These are phyloP conservation scores for Pilobolus umbonatus DNA, from an alignment of 192 early-diverging fungal genomes.

Conservation along the genomic window DNA sequence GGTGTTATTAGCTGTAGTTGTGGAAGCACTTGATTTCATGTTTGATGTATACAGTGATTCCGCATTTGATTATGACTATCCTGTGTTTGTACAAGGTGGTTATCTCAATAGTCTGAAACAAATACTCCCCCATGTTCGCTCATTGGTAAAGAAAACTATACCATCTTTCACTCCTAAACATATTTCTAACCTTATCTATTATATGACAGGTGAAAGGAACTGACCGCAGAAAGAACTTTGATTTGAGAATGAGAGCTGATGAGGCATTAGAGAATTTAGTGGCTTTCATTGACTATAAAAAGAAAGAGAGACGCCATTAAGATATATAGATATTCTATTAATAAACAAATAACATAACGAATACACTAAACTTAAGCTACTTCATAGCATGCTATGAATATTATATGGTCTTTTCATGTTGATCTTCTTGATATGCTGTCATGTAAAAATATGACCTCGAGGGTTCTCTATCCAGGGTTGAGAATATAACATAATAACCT, in stretches of 20 bases:
- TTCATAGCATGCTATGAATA: too few relatives aligned
- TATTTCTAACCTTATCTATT: neutral
- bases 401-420: too few relatives aligned
- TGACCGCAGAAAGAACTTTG: constrained; percentile 65
- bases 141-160: constrained; percentile 39
- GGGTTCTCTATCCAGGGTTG: too few relatives aligned
- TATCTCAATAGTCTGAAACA: constrained; percentile 58
- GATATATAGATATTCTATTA: too few relatives aligned
- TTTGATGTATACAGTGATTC: constrained; percentile 87
- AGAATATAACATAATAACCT: too few relatives aligned
- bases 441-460: too few relatives aligned
- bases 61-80: constrained; percentile 76
- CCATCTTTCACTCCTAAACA: neutral
- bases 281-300: constrained; percentile 89
- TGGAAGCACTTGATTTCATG: constrained; percentile 81
- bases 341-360: too few relatives aligned
- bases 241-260: constrained; percentile 71
- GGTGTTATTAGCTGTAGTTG: constrained; percentile 37
- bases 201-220: constrained; percentile 44
- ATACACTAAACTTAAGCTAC: too few relatives aligned
- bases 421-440: too few relatives aligned
- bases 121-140: constrained; percentile 45
- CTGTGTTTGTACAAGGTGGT: constrained; percentile 72
- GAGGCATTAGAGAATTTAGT: constrained; percentile 74
- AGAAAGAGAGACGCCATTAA: constrained; percentile 68